Evolutionary conservation across 2,329 filamentous ascomycete species (phyloP).

Genomic region (Trichophyton schoenleinii): DNA sequence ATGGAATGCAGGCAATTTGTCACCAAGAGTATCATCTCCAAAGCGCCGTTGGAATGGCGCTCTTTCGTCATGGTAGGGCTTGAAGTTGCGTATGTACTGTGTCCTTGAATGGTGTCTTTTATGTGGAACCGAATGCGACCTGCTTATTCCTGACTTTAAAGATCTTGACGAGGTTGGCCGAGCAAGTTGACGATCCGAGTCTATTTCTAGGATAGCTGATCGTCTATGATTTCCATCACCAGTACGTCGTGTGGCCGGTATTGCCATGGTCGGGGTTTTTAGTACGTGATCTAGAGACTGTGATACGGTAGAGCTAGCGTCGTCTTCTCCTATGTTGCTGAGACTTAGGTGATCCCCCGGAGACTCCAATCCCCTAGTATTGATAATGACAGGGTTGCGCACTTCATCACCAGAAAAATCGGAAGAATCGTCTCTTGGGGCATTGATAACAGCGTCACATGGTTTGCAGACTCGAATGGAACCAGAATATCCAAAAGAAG

Average conservation of each 20-base stretch:
- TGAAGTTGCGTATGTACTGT: conserved; percentile 66
- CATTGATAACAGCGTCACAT: conserved; percentile 81
- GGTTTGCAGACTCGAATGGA: conserved; percentile 83
- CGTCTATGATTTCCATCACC: conserved; percentile 70
- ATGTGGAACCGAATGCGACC: conserved; percentile 67
- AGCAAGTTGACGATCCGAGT: conserved; percentile 60
- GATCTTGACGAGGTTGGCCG: conserved; percentile 92
- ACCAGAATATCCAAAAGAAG: conserved; percentile 74
- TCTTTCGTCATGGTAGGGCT: conserved; percentile 59
- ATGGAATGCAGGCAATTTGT: conserved; percentile 79
- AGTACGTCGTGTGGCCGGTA: conserved; percentile 50
- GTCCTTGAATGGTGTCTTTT: conserved; percentile 80
- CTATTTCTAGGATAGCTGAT: conserved; percentile 82
- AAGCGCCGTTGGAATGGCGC: conserved; percentile 75
- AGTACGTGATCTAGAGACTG: conserved; percentile 36
- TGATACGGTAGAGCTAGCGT: conserved; percentile 35
- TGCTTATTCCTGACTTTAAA: conserved; percentile 58
- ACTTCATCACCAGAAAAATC: conserved; percentile 66
- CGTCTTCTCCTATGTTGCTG: conserved; percentile 34
- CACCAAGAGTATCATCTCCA: conserved; percentile 52
- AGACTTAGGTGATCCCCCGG: conserved; percentile 32
- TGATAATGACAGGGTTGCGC: conserved; percentile 47
- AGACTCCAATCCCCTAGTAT: conserved; percentile 50
- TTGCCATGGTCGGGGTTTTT: conserved; percentile 50
- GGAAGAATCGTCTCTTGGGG: conserved; percentile 79